Percentiles rank a stretch among this genome's conserved stretches.
Conservation (phyloP, 75 land plant genomes). For the Cryptomeria japonica region DNA sequence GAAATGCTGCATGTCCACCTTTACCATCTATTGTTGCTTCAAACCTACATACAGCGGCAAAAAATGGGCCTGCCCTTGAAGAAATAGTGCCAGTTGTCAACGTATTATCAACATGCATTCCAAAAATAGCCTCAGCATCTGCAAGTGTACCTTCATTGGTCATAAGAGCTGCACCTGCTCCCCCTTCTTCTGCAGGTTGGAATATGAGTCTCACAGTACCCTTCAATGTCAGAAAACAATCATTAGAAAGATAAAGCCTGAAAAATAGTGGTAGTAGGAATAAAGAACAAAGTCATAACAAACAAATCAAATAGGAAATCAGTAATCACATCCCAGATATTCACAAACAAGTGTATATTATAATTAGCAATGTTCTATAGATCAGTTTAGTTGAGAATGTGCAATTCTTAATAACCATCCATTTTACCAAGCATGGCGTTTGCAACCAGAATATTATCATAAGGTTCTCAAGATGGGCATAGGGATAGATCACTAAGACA, state of each 20-base stretch:
- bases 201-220: slow-evolving; percentile 88
- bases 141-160: slow-evolving; percentile 64
- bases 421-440: not conserved
- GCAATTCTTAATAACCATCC: not conserved
- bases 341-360: not conserved
- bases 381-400: not conserved
- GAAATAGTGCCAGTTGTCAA: slow-evolving; percentile 44
- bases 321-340: not conserved
- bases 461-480: not conserved
- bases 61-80: slow-evolving; percentile 47
- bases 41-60: slow-evolving; percentile 54
- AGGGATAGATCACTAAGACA: too few relatives aligned
- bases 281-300: not conserved
- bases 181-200: slow-evolving; percentile 81
- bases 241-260: not conserved
- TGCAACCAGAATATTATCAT: not conserved
- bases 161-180: slow-evolving; percentile 63
- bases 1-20: slow-evolving; percentile 70
- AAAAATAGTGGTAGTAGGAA: not conserved
- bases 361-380: not conserved
- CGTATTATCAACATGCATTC: slow-evolving; percentile 52
- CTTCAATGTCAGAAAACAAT: slow-evolving; percentile 22
- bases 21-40: slow-evolving; percentile 43
- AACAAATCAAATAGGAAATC: not conserved
- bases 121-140: slow-evolving; percentile 61